These are phyloP conservation scores for Pythium insidiosum DNA, from an alignment of 352 stramenopile species.

Conservation along the genomic window DNA sequence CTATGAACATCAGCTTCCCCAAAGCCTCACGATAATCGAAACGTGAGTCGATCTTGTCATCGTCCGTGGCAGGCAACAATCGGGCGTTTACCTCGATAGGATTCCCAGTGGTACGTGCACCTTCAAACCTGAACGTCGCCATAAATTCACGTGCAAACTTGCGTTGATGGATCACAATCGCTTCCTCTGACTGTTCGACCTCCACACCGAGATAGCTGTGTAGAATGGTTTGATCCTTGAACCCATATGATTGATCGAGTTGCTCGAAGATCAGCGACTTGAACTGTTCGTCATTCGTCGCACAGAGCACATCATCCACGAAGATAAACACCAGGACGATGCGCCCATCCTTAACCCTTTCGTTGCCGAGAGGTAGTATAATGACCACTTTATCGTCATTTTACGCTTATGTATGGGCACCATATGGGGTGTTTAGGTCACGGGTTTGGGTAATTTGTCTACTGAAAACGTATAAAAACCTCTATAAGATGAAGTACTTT, in stretches of 20 bases:
- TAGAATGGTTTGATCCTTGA: slow-evolving; percentile 8
- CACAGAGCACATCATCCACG: too few relatives aligned
- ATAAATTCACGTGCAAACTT: slow-evolving; percentile 4
- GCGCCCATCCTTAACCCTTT: too few relatives aligned
- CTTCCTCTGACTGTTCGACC: not conserved
- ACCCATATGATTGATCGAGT: not conserved
- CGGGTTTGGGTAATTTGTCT: not conserved
- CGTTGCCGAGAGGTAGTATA: not conserved
- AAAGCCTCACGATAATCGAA: slow-evolving; percentile 13
- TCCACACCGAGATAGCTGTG: not conserved
- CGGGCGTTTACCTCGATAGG: too few relatives aligned
- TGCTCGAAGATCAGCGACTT: slow-evolving; percentile 1
- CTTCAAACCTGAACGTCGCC: not conserved
- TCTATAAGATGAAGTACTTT: too few relatives aligned
- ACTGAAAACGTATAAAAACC: too few relatives aligned
- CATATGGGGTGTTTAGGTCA: slow-evolving; percentile 5
- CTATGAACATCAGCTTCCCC: slow-evolving; percentile 19
- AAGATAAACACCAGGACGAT: not conserved
- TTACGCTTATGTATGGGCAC: not conserved
- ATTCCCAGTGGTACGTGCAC: too few relatives aligned
- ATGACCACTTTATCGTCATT: slow-evolving; percentile 1
- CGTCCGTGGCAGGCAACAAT: not conserved
- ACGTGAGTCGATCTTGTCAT: not conserved
- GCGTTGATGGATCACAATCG: not conserved
- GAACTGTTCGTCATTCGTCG: not conserved